Base-by-base conservation (phyloP, 179 eudicot species). In the Gypsophila paniculata region DNA sequence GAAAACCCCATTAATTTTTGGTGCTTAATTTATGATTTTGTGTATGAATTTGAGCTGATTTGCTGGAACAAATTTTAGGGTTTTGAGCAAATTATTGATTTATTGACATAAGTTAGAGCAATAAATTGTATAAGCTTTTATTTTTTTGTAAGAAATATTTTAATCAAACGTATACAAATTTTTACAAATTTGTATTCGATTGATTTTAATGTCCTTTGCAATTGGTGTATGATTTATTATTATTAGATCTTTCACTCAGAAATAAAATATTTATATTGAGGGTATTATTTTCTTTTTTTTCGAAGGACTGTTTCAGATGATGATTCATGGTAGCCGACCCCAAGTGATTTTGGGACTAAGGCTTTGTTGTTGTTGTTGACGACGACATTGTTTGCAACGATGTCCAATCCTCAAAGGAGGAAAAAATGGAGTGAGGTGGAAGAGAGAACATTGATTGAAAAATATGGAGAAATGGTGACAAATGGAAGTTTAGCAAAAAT, bases 351-450 rank as follows among this genome's bases (percentile, higher is more conserved):
- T 42, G 8, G 46, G 46, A 42, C 5, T 42, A 6, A 42, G 46
- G 10, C 46, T 42, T 42, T 42, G 46, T 42, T 42, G 46, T 42
- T 42, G 46, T 42, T 8, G 46, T 42, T 6, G 46, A 0, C 6
- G 46, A 42, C 46, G 15, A 46, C 14, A 13, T 46, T 10, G 0
- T 61, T 14, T 72, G 39, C 17, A 23, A 72, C 38, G 39, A 84
- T 71, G 82, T 84, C 85, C 84, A 80, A 85, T 77, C 82, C 86
- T 74, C 84, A 88, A 32, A 85, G 86, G 78, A 87, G 98, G 78
- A 93, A 93, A 48, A 93, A 93, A 80, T 93, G 98, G 98, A 89
- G 90, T 66, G 98, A 93, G 81, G 83, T 80, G 38, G 98, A 93
- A 76, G 97, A 93, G 78, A 89, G 85, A 81, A 89, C 91, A 60